Evolutionary conservation across 2,329 filamentous ascomycete genomes (phyloP).

Genomic region (Xylaria sp.): DNA sequence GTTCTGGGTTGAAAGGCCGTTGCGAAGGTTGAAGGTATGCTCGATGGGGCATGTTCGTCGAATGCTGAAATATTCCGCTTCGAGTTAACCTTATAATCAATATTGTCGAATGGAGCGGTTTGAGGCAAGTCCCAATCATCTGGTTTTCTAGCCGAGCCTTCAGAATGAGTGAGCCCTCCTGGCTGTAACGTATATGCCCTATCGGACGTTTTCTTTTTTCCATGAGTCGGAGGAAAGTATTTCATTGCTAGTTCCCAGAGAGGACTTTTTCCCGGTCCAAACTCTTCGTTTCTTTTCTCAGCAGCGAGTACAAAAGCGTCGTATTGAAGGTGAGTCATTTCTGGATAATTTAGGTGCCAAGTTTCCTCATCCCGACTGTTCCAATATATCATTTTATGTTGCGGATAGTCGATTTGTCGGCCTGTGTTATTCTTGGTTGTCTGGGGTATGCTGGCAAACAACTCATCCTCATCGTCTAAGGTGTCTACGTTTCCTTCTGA

Average conservation of each 20-base stretch:
- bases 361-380: slow-evolving; percentile 61
- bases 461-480: slow-evolving; percentile 56
- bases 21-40: slow-evolving; percentile 51
- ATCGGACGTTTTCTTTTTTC: slow-evolving; percentile 36
- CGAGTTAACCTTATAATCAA: slow-evolving; percentile 46
- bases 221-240: slow-evolving; percentile 62
- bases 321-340: slow-evolving; percentile 70
- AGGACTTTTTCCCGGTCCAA: slow-evolving; percentile 60
- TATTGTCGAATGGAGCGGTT: slow-evolving; percentile 36
- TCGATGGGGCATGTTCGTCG: slow-evolving; percentile 52
- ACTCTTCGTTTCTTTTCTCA: slow-evolving; percentile 60
- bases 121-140: slow-evolving; percentile 43
- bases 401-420: slow-evolving; percentile 67
- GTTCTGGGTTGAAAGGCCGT: slow-evolving; percentile 50
- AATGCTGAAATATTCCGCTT: slow-evolving; percentile 52
- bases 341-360: slow-evolving; percentile 71
- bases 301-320: slow-evolving; percentile 66
- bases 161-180: slow-evolving; percentile 41
- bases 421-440: slow-evolving; percentile 60
- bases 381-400: slow-evolving; percentile 69
- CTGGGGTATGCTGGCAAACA: slow-evolving; percentile 61
- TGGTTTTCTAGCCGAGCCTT: slow-evolving; percentile 42
- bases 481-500: slow-evolving; percentile 57
- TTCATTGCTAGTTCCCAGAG: slow-evolving; percentile 68
- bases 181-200: slow-evolving; percentile 35